Evolutionary conservation across 805 yeast genomes (phyloP), one percentile per base, ranked within the genome.

Genomic region (Lipomyces chichibuensis): DNA sequence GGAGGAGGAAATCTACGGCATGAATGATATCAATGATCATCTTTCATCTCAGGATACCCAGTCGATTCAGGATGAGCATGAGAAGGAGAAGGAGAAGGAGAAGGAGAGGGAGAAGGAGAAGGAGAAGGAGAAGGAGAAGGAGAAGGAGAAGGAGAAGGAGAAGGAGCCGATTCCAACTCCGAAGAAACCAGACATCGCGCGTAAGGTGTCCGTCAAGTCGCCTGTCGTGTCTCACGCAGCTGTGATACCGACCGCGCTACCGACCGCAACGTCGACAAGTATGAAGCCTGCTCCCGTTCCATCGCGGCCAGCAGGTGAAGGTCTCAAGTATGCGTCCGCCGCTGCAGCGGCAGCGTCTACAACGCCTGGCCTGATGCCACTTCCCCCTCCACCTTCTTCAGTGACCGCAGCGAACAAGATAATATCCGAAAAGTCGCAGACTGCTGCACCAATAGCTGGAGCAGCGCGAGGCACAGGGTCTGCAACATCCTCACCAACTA

Each of bases 201-300:
- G 57, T 25, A 68, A 68, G 57, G 54, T 60, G 2, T 67, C 71
- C 20, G 4, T 57, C 23, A 62, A 60, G 57, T 60, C 71, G 7
- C 64, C 71, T 13, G 64, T 73, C 1, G 61, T 77, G 13, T 58
- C 75, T 1, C 63, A 72, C 7, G 56, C 72, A 2, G 62, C 65
- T 52, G 60, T 65, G 8, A 35, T 70, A 20, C 65, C 74, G 6
- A 67, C 70, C 17, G 63, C 73, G 6, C 46, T 68, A 49, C 29
- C 73, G 39, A n/a, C 58, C 5, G 23, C 66, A 14, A n/a, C 64
- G 3, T 33, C 60, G 8, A 29, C 63, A 20, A 35, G 57, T 13
- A 75, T 73, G 69, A 85, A 84, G 73, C 88, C 89, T 0, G 87
- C 88, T 1, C 78, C 84, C 2, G 79, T 84, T 5, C 88, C 88